Evolutionary conservation across 495 filamentous ascomycete species (phyloP).

Genomic region (Sporormia fimetaria): DNA sequence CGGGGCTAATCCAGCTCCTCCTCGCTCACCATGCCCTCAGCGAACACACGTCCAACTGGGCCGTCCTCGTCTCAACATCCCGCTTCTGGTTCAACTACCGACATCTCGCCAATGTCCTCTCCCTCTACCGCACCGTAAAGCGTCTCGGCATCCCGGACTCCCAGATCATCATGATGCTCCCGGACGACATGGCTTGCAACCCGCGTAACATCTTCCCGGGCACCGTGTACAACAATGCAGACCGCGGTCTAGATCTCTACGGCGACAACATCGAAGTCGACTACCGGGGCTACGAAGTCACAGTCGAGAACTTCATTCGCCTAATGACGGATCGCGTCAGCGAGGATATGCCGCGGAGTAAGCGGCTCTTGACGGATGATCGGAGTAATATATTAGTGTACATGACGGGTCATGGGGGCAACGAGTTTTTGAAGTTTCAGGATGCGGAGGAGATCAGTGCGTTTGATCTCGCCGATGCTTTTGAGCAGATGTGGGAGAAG

Average conservation of each 20-base stretch:
- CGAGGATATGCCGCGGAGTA: constrained; percentile 86
- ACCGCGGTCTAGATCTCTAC: constrained; percentile 90
- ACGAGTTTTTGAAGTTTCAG: constrained; percentile 97
- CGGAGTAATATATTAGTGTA: constrained; percentile 95
- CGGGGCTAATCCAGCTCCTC: constrained; percentile 37
- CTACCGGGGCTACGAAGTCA: constrained; percentile 95
- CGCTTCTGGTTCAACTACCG: constrained; percentile 99
- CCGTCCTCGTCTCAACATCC: constrained; percentile 93
- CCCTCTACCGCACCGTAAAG: constrained; percentile 96
- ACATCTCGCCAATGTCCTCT: constrained; percentile 94
- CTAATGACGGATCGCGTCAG: constrained; percentile 86
- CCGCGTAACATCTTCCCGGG: constrained; percentile 95
- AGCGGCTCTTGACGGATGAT: constrained; percentile 81
- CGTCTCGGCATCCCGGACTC: constrained; percentile 95
- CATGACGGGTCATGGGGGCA: constrained; percentile 98
- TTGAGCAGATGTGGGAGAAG: constrained; percentile 99
- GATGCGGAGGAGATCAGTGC: constrained; percentile 95
- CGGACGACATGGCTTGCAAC: constrained; percentile 99
- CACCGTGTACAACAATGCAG: constrained; percentile 96
- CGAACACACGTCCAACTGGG: constrained; percentile 97
- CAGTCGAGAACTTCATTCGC: constrained; percentile 96
- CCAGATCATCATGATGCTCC: constrained; percentile 98
- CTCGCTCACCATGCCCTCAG: constrained; percentile 41
- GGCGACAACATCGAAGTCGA: constrained; percentile 99
- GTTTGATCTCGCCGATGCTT: constrained; percentile 92